A percentile compares a stretch with the other conserved stretches of the same genome.
These are phyloP conservation scores for Emergomyces africanus DNA, from an alignment of 2,329 filamentous ascomycete genomes.

Conservation along the genomic window DNA sequence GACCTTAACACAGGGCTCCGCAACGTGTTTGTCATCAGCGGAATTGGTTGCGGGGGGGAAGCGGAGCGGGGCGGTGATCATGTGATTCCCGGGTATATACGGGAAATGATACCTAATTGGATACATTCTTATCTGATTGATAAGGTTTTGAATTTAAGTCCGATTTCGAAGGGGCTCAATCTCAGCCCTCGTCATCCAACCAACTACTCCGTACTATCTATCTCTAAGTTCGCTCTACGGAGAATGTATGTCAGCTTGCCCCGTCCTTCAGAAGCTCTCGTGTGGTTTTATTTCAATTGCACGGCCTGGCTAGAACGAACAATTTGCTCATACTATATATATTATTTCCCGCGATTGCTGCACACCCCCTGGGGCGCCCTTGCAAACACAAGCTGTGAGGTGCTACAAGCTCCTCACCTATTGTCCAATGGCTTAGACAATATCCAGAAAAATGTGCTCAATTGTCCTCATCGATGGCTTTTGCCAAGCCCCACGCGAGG, in stretches of 20 bases:
- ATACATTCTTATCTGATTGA: too few relatives aligned
- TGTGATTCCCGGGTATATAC: neutral
- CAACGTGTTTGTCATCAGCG: neutral
- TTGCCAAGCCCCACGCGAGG: neutral
- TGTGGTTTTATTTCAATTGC: too few relatives aligned
- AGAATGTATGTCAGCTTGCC: too few relatives aligned
- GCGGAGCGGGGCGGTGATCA: neutral
- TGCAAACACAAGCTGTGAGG: neutral
- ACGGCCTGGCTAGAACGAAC: too few relatives aligned
- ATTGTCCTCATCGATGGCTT: slow-evolving; percentile 7
- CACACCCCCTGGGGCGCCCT: neutral
- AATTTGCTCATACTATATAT: neutral
- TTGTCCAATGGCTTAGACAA: neutral
- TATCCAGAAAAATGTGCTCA: slow-evolving; percentile 8
- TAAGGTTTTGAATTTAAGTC: too few relatives aligned
- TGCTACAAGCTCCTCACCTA: neutral
- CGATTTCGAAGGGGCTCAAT: too few relatives aligned
- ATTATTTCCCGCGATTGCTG: neutral
- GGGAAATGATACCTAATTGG: too few relatives aligned
- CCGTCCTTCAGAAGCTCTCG: too few relatives aligned
- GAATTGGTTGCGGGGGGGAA: neutral
- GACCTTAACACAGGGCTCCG: neutral
- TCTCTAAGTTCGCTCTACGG: too few relatives aligned
- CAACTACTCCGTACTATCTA: too few relatives aligned
- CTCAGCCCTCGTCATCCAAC: too few relatives aligned